Evolutionary conservation across 139 green algal species (phyloP).

Genomic region (Chlamydomonas incerta): DNA sequence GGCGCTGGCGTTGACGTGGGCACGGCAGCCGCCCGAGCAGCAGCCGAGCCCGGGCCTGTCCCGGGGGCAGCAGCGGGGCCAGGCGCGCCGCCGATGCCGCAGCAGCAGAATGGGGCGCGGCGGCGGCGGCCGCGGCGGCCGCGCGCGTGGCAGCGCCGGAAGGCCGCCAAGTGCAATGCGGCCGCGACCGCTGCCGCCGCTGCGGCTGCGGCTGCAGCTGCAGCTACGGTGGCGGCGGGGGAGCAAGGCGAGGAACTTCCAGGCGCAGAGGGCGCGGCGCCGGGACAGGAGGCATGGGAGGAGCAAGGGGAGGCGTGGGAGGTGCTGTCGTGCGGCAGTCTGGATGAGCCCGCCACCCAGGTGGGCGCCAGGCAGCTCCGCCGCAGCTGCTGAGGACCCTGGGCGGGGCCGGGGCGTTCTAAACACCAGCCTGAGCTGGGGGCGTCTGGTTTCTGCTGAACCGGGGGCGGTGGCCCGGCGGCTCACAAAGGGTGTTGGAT

Average conservation of each 20-base stretch:
- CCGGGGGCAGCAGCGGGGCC: background rate
- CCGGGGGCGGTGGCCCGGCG: too few relatives aligned
- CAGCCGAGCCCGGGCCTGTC: too few relatives aligned
- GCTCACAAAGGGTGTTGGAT: too few relatives aligned
- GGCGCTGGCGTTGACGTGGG: too few relatives aligned
- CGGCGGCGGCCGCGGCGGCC: background rate
- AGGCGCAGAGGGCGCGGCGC: background rate
- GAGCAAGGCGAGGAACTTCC: too few relatives aligned
- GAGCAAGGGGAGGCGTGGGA: slow-evolving; percentile 11
- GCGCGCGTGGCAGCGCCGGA: slow-evolving; percentile 36
- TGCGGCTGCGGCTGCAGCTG: background rate
- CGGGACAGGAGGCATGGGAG: background rate
- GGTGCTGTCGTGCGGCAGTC: slow-evolving; percentile 5
- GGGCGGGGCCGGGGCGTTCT: too few relatives aligned
- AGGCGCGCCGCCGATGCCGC: background rate
- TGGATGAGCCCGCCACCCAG: slow-evolving; percentile 31
- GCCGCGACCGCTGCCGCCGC: slow-evolving; percentile 8
- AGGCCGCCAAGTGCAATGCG: slow-evolving; percentile 17
- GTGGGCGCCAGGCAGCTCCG: too few relatives aligned
- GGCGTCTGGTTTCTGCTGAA: too few relatives aligned
- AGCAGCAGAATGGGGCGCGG: background rate
- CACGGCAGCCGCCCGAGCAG: too few relatives aligned
- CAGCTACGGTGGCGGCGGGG: background rate
- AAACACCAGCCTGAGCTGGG: too few relatives aligned
- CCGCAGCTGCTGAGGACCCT: too few relatives aligned